Percentiles rank a stretch among this genome's conserved stretches.
Evolutionary conservation across 2,329 filamentous ascomycete species (phyloP).

Genomic region (Arthrobotrys megalospora): DNA sequence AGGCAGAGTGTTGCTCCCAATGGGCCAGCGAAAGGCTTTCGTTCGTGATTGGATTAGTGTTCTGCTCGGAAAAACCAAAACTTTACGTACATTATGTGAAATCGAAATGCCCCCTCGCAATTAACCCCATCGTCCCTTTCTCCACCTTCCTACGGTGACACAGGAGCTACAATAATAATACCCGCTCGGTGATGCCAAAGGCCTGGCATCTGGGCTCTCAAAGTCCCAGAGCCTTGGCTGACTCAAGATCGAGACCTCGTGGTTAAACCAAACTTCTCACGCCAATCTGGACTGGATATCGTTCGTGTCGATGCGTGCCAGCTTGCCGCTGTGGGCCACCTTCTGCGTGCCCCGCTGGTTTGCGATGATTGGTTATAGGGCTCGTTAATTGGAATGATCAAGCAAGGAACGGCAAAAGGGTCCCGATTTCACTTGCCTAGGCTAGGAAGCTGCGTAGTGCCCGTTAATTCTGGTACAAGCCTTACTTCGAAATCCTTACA

Average conservation of each 20-base stretch:
- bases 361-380: constrained; percentile 11
- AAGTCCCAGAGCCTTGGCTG: constrained; percentile 23
- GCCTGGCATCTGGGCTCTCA: constrained; percentile 1
- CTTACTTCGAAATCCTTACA: neutral
- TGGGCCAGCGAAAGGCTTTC: too few species aligned
- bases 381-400: neutral
- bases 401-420: constrained; percentile 14
- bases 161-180: neutral
- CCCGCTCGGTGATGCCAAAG: constrained; percentile 7
- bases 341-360: constrained; percentile 6
- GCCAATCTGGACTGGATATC: neutral
- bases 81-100: too few species aligned
- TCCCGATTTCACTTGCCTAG: neutral
- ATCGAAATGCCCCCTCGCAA: too few species aligned
- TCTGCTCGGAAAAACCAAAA: too few species aligned
- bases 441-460: neutral
- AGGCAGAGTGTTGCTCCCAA: too few species aligned
- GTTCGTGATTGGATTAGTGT: too few species aligned
- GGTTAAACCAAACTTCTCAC: neutral
- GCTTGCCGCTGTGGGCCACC: constrained; percentile 17
- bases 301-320: constrained; percentile 19
- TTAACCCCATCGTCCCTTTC: constrained; percentile 2
- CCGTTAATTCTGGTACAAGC: neutral
- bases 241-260: constrained; percentile 6
- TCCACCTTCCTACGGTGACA: constrained; percentile 5